Percentiles rank a stretch among this genome's conserved stretches.
Conservation (phyloP, 2,329 filamentous ascomycete genomes). For the Atkinsonella texensis region DNA sequence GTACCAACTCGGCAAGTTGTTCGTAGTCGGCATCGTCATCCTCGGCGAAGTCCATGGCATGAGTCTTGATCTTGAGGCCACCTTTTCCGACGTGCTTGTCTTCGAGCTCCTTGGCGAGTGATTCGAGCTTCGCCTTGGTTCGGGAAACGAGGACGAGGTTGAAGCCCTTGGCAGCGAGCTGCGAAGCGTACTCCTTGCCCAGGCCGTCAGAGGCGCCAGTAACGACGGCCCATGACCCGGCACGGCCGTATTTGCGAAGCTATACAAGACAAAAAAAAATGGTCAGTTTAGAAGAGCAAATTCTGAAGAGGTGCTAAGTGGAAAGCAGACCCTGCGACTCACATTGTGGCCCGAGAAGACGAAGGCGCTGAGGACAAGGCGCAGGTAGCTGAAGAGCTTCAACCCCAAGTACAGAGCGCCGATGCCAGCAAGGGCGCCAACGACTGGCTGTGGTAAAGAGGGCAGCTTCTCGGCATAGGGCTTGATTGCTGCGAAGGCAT, state of each 20-base stretch:
- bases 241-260: constrained; percentile 83
- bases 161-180: constrained; percentile 85
- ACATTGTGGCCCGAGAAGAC: constrained; percentile 53
- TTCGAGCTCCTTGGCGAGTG: constrained; percentile 64
- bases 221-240: constrained; percentile 86
- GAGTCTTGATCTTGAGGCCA: constrained; percentile 56
- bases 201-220: constrained; percentile 95
- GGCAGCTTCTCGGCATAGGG: constrained; percentile 13
- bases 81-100: constrained; percentile 48
- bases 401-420: constrained; percentile 47
- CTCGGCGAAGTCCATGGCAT: constrained; percentile 85
- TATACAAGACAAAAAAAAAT: constrained; percentile 22
- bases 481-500: background rate
- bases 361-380: constrained; percentile 55
- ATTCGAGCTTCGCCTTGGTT: constrained; percentile 80
- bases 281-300: no score
- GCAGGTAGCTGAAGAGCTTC: constrained; percentile 45
- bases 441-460: constrained; percentile 30
- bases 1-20: constrained; percentile 53
- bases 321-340: constrained; percentile 16
- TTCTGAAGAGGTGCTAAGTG: no score
- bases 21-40: constrained; percentile 73
- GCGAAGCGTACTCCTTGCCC: constrained; percentile 87
- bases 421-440: constrained; percentile 36
- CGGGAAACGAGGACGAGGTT: constrained; percentile 92